A percentile compares a stretch with the other conserved stretches of the same genome.
Conservation (phyloP, 805 yeast species). For the Blastobotrys robertii region DNA sequence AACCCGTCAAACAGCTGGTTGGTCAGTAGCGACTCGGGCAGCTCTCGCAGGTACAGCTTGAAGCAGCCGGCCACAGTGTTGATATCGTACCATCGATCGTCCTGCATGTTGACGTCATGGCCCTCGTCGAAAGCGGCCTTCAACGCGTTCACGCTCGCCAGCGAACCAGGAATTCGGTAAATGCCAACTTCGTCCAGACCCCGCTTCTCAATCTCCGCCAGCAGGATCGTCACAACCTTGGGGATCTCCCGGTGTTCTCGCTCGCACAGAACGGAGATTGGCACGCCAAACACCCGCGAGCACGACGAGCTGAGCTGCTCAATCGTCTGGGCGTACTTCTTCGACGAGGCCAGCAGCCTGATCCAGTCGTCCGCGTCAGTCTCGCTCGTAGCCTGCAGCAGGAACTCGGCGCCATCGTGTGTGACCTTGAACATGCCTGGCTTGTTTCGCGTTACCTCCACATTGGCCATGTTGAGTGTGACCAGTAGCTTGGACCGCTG, state of each 20-base stretch:
- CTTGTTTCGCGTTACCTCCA: conserved; percentile 27
- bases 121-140: conserved; percentile 48
- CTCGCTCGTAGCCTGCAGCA: conserved; percentile 57
- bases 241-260: conserved; percentile 62
- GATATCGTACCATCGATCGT: conserved; percentile 62
- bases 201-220: conserved; percentile 71
- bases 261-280: conserved; percentile 63
- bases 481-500: conserved; percentile 41
- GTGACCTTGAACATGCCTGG: conserved; percentile 32
- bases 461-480: conserved; percentile 36
- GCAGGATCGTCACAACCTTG: conserved; percentile 49
- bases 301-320: conserved; percentile 13
- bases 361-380: conserved; percentile 71
- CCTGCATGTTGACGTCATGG: conserved; percentile 33
- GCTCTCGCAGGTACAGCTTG: conserved; percentile 71
- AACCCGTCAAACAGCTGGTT: conserved; percentile 55
- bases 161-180: conserved; percentile 64
- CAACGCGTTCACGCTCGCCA: conserved; percentile 45
- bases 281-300: conserved; percentile 74
- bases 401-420: conserved; percentile 42
- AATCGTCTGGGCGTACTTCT: conserved; percentile 17
- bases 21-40: conserved; percentile 76
- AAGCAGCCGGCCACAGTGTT: conserved; percentile 85
- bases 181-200: conserved; percentile 88
- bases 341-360: conserved; percentile 21